Conservation (phyloP, 73 alveolate genomes). For the Effrenium voratum region DNA sequence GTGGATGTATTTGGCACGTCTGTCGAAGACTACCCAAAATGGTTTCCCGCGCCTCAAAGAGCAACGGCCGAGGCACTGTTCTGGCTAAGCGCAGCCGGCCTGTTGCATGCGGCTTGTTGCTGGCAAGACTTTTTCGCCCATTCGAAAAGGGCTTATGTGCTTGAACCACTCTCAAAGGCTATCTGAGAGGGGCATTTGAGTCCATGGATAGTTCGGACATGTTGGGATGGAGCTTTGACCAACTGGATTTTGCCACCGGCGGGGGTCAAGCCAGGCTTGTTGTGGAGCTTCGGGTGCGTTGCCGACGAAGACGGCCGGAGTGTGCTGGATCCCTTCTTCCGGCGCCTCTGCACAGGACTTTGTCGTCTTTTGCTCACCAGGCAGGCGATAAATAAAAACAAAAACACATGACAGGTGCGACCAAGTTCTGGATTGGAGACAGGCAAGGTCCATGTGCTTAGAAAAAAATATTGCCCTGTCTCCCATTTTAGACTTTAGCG, state of each 20-base stretch:
- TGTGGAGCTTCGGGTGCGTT: constrained; percentile 99
- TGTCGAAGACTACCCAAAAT: background rate
- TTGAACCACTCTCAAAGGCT: background rate
- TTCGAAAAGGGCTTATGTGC: background rate
- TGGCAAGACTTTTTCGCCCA: background rate
- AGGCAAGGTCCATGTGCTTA: no score
- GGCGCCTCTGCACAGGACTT: constrained; percentile 93
- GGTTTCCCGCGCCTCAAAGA: no score
- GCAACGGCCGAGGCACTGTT: no score
- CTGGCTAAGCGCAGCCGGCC: background rate
- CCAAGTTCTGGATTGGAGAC: no score
- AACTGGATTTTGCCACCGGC: background rate
- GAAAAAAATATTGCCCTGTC: no score
- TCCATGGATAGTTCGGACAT: no score
- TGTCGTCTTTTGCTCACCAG: no score
- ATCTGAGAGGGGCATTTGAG: no score
- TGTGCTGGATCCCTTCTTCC: constrained; percentile 97
- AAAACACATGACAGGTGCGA: no score
- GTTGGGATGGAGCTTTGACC: background rate
- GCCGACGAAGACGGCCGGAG: constrained; percentile 98
- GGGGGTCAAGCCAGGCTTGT: constrained; percentile 80
- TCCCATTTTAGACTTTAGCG: no score
- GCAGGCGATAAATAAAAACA: no score
- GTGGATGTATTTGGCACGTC: background rate
- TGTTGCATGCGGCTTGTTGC: background rate